Conservation (phyloP, 345 rosid genomes). For the Eutrema japonicum region DNA sequence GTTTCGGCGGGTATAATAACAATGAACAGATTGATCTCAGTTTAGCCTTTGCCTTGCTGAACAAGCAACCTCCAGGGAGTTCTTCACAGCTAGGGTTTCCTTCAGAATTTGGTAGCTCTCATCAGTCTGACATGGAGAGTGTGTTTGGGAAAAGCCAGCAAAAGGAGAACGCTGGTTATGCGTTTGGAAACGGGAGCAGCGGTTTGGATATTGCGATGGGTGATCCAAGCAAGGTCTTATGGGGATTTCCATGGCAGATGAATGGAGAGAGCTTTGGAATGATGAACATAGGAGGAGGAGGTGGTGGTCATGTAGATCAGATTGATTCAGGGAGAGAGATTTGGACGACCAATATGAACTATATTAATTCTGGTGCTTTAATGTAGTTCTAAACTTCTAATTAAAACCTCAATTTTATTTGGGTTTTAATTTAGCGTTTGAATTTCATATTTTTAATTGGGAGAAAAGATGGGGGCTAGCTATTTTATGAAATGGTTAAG, state of each 20-base stretch:
- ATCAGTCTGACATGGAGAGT: conserved; percentile 35
- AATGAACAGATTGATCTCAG: conserved; percentile 67
- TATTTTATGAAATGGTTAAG: conserved; percentile 20
- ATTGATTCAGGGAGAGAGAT: conserved; percentile 59
- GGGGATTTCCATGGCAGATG: conserved; percentile 82
- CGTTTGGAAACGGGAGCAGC: conserved; percentile 44
- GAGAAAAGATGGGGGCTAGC: background rate
- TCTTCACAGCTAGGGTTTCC: conserved; percentile 57
- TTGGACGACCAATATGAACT: conserved; percentile 58
- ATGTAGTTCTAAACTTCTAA: conserved; percentile 42
- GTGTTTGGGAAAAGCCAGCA: conserved; percentile 37
- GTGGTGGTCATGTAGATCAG: conserved; percentile 42
- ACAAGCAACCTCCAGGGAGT: conserved; percentile 53
- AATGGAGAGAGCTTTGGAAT: conserved; percentile 53
- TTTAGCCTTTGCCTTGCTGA: conserved; percentile 80
- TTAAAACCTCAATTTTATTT: conserved; percentile 33
- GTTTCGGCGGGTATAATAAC: conserved; percentile 37
- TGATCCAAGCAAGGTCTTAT: conserved; percentile 52
- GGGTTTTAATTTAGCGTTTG: conserved; percentile 42
- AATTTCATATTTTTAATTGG: conserved; percentile 13
- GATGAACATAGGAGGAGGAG: conserved; percentile 43
- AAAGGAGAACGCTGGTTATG: conserved; percentile 29
- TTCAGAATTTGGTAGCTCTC: conserved; percentile 38
- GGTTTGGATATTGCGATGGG: conserved; percentile 43
- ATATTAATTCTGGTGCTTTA: conserved; percentile 51